Conservation (phyloP, 441 rosid species). For the Populus trichocarpa region DNA sequence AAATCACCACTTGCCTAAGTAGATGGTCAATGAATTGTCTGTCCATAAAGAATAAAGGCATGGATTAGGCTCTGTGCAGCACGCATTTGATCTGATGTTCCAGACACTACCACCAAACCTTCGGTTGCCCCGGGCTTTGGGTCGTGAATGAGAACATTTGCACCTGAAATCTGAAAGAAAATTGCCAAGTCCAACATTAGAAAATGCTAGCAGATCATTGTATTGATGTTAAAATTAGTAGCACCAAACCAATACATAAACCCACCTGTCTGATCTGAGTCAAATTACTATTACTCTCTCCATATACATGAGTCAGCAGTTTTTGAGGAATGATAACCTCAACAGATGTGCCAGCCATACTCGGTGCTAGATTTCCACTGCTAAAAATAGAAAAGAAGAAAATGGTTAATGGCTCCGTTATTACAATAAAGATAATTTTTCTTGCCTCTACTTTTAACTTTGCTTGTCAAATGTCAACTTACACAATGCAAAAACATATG, state of each 20-base stretch:
- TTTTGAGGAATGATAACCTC: background rate
- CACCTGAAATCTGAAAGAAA: slow-evolving; percentile 56
- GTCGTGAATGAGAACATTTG: slow-evolving; percentile 58
- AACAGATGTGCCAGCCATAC: background rate
- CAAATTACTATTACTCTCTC: background rate
- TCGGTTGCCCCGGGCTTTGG: slow-evolving; percentile 58
- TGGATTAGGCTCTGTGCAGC: slow-evolving; percentile 73
- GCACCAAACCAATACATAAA: background rate
- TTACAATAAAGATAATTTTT: slow-evolving; percentile 14
- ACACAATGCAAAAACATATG: background rate
- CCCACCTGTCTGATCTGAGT: background rate
- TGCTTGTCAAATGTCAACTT: slow-evolving; percentile 28
- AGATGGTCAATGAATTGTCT: slow-evolving; percentile 15
- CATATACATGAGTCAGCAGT: background rate
- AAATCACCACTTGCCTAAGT: background rate
- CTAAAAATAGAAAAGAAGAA: background rate
- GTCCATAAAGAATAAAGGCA: slow-evolving; percentile 61
- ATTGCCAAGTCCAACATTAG: background rate
- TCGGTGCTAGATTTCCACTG: background rate
- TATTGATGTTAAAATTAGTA: background rate
- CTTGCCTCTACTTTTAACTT: slow-evolving; percentile 44
- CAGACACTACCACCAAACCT: slow-evolving; percentile 55
- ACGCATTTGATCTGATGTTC: slow-evolving; percentile 58
- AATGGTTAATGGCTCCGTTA: background rate
- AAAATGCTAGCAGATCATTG: background rate